Evolutionary conservation across 768 basidiomycete genomes (phyloP), one percentile per base, ranked within the genome.

Genomic region (Boletus sensibilis): DNA sequence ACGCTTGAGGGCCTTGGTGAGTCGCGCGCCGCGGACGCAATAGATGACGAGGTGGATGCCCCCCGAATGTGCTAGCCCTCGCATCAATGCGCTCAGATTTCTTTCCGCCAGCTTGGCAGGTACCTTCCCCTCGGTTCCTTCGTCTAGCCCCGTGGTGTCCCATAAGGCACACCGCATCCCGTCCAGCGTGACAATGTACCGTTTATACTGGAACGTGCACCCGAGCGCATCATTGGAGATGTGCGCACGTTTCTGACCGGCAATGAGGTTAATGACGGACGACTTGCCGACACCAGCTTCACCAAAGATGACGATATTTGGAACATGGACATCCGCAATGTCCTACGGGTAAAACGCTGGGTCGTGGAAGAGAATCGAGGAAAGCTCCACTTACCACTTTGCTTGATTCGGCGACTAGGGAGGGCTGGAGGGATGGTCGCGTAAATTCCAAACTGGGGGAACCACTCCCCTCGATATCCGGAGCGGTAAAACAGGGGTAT

Each of bases 1-100:
- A 25, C 66, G 63, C 25, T 63, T 53, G n/a, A 67, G 57, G 13
- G 53, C 53, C 33, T 35, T 40, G 6, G 53, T 48, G 46, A 46
- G 45, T 34, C 53, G 45, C 16, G 9, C 25, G 7, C 37, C 53
- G 16, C 47, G 40, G 39, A 50, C 34, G 23, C 47, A 55, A 25
- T 50, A 55, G 11, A 55, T 35, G 14, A 55, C 9, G 9, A 55
- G 47, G 25, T 45, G 43, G 42, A n/a, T n/a, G n/a, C n/a, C n/a
- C n/a, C n/a, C n/a, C n/a, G n/a, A n/a, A n/a, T n/a, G n/a, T n/a
- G n/a, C 35, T 27, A 53, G 35, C 10, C 20, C 16, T 33, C 4
- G 27, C 10, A 53, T 47, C 44, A 53, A 18, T 16, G 4, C 20
- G 2, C 5, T 46, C 20, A 47, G 16, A 5, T 47, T 39, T 0